These are phyloP conservation scores for Ceriops zippeliana DNA, from an alignment of 345 rosid genomes.

Conservation along the genomic window DNA sequence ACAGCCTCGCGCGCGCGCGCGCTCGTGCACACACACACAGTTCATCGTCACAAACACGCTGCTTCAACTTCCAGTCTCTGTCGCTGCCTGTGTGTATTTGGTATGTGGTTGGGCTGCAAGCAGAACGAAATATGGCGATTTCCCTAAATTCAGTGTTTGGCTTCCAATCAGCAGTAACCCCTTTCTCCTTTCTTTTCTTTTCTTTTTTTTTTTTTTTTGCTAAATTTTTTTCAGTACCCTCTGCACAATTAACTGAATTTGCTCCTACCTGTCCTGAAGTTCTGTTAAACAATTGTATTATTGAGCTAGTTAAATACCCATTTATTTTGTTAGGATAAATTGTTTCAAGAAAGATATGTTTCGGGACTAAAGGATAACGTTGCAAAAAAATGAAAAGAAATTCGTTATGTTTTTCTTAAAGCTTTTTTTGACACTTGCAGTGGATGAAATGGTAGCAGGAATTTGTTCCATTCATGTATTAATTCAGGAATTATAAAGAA, in stretches of 20 bases:
- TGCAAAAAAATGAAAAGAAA: too few relatives aligned
- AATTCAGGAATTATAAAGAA: too few relatives aligned
- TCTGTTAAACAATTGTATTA: too few relatives aligned
- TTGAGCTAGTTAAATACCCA: too few relatives aligned
- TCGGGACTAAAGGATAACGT: too few relatives aligned
- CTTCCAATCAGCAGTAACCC: conserved; percentile 29
- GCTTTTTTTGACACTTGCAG: neutral
- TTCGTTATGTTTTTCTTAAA: too few relatives aligned
- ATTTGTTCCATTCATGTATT: neutral
- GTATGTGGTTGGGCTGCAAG: conserved; percentile 23
- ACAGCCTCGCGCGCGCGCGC: too few relatives aligned
- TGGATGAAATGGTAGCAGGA: neutral
- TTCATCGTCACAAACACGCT: conserved; percentile 9
- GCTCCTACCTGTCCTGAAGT: too few relatives aligned
- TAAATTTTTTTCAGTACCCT: neutral
- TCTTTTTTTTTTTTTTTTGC: neutral
- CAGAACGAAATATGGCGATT: conserved; percentile 27
- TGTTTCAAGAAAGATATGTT: too few relatives aligned
- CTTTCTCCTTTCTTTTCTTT: neutral
- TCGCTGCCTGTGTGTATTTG: neutral
- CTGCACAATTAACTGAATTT: neutral
- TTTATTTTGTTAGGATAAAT: too few relatives aligned
- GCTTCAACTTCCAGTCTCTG: conserved; percentile 5
- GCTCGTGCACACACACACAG: too few relatives aligned
- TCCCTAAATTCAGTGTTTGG: conserved; percentile 37